Conservation (phyloP, 2,329 filamentous ascomycete genomes). For the Ophiostoma ips region DNA sequence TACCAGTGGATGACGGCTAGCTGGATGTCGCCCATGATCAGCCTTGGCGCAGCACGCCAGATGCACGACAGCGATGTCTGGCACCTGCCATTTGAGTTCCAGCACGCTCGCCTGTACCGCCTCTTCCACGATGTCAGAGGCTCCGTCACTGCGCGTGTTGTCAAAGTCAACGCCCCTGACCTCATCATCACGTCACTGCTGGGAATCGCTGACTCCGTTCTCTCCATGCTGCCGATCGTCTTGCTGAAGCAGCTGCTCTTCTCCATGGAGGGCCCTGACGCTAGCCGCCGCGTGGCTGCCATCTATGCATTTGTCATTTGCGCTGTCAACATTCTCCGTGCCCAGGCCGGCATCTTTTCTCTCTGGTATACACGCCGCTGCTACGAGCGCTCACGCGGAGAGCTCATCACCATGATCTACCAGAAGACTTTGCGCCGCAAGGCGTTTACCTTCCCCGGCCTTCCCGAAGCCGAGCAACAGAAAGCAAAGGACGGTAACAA, state of each 20-base stretch:
- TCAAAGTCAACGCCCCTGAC: conserved; percentile 69
- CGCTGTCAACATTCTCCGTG: conserved; percentile 42
- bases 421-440: conserved; percentile 51
- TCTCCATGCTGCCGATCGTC: conserved; percentile 47
- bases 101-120: conserved; percentile 61
- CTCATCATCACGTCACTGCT: conserved; percentile 53
- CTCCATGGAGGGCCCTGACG: conserved; percentile 43
- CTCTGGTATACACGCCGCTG: conserved; percentile 73
- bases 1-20: conserved; percentile 78
- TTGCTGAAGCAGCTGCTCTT: conserved; percentile 58
- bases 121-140: conserved; percentile 61
- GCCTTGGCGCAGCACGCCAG: conserved; percentile 47
- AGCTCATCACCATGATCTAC: conserved; percentile 58
- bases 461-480: neutral
- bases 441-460: conserved; percentile 41
- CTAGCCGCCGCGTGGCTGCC: conserved; percentile 41
- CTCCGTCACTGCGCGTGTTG: conserved; percentile 53
- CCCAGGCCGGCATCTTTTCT: conserved; percentile 53
- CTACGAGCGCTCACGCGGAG: conserved; percentile 73
- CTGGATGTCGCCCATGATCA: conserved; percentile 67
- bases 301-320: conserved; percentile 53
- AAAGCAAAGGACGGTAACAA: conserved; percentile 16
- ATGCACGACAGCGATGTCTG: conserved; percentile 71
- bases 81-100: conserved; percentile 66
- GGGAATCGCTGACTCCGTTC: conserved; percentile 45